Evolutionary conservation across 495 filamentous ascomycete species (phyloP).

Genomic region (Talaromyces thailandensis): DNA sequence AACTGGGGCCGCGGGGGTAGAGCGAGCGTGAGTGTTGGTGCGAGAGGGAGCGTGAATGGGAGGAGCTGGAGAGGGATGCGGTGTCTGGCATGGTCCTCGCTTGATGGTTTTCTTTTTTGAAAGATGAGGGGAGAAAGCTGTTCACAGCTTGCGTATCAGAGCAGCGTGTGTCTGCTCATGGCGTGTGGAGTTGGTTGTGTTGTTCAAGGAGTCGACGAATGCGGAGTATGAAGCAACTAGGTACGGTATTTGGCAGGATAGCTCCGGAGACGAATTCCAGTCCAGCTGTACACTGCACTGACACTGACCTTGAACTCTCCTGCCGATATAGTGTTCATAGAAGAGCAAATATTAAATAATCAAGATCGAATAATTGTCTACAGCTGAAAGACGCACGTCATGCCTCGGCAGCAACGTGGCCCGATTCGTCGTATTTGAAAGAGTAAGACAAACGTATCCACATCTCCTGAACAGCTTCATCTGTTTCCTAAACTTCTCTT

Average conservation of each 20-base stretch:
- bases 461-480: not conserved
- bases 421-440: not conserved
- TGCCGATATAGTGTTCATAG: not conserved
- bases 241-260: too few species aligned
- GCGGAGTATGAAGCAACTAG: not conserved
- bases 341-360: not conserved
- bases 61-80: constrained; percentile 19
- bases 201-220: not conserved
- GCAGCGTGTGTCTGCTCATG: not conserved
- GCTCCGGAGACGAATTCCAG: not conserved
- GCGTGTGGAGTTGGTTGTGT: not conserved
- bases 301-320: not conserved
- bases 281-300: not conserved
- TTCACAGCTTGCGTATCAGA: not conserved
- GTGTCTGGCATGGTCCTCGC: constrained; percentile 24
- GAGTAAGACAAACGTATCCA: not conserved
- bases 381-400: not conserved
- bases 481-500: not conserved
- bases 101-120: not conserved
- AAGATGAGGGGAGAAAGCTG: not conserved
- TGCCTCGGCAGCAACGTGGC: not conserved
- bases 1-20: constrained; percentile 70
- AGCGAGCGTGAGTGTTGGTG: constrained; percentile 45
- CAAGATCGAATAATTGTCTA: not conserved
- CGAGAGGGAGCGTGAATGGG: constrained; percentile 18